Percentiles rank a stretch among this genome's conserved stretches.
phyloP scores from a whole-genome alignment of 495 filamentous ascomycete genomes.

The Aspergillus hancockii region DNA sequence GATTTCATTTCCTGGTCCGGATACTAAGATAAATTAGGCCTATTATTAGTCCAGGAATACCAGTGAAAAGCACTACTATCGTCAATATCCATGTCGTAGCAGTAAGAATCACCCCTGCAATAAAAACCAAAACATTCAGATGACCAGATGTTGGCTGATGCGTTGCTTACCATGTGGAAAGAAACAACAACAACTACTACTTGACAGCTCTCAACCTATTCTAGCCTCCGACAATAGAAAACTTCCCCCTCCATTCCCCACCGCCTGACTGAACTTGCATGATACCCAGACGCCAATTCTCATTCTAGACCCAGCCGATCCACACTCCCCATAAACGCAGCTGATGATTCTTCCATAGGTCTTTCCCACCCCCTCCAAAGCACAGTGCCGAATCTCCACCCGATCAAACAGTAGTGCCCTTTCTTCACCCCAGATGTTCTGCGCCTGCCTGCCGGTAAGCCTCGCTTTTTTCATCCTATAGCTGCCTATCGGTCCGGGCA shows the following conservation, averaged over 20 bases:
- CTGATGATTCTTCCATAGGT: neutral
- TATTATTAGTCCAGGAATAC: neutral
- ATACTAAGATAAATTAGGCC: neutral
- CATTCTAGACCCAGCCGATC: slow-evolving; percentile 4
- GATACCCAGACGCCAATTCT: neutral
- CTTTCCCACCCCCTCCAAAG: neutral
- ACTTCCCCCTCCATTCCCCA: neutral
- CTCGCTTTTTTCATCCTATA: neutral
- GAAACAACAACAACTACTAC: neutral
- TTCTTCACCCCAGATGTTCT: neutral
- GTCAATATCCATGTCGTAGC: neutral
- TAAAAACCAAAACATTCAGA: slow-evolving; percentile 8
- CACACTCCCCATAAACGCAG: neutral
- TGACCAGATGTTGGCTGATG: slow-evolving; percentile 7
- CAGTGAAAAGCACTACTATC: neutral
- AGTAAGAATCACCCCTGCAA: neutral
- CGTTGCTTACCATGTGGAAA: slow-evolving; percentile 1
- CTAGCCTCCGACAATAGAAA: neutral
- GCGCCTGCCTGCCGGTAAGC: neutral
- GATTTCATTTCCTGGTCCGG: slow-evolving; percentile 10
- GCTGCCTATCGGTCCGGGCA: neutral
- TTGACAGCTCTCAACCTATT: slow-evolving; percentile 2
- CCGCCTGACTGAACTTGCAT: slow-evolving; percentile 5
- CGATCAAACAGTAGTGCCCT: neutral
- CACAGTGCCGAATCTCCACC: slow-evolving; percentile 2